phyloP scores from a whole-genome alignment of 805 yeast genomes.

The Ogataea methylovora region DNA sequence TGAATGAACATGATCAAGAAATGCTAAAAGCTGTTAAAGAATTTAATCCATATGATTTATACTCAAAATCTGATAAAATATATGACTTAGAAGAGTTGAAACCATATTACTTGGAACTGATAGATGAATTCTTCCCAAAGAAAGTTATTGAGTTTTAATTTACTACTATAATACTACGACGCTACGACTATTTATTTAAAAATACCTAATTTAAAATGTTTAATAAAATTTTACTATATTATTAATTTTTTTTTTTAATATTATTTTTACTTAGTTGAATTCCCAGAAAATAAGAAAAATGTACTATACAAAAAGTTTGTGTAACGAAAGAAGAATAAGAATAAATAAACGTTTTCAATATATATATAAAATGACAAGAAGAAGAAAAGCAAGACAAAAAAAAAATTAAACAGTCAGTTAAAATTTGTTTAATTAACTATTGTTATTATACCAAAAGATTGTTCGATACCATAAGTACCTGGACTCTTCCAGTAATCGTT shows the following conservation, averaged over 20 bases:
- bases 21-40: constrained; percentile 59
- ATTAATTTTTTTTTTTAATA: neutral
- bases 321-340: neutral
- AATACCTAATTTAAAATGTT: neutral
- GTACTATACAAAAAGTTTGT: neutral
- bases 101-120: constrained; percentile 53
- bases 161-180: neutral
- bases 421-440: constrained; percentile 3
- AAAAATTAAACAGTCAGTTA: constrained; percentile 1
- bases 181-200: too few relatives aligned
- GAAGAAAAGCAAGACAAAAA: neutral
- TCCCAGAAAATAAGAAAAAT: neutral
- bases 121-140: constrained; percentile 60
- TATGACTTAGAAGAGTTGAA: constrained; percentile 44
- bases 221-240: neutral
- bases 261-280: neutral
- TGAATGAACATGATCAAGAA: constrained; percentile 54
- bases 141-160: constrained; percentile 46
- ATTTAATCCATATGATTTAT: constrained; percentile 62
- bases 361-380: neutral
- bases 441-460: constrained; percentile 66
- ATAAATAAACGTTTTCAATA: neutral
- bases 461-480: constrained; percentile 81
- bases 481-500: constrained; percentile 85
- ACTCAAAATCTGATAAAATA: constrained; percentile 48